Base-by-base conservation (phyloP, 164 flowering plant species). In the Sextonia rubra region DNA sequence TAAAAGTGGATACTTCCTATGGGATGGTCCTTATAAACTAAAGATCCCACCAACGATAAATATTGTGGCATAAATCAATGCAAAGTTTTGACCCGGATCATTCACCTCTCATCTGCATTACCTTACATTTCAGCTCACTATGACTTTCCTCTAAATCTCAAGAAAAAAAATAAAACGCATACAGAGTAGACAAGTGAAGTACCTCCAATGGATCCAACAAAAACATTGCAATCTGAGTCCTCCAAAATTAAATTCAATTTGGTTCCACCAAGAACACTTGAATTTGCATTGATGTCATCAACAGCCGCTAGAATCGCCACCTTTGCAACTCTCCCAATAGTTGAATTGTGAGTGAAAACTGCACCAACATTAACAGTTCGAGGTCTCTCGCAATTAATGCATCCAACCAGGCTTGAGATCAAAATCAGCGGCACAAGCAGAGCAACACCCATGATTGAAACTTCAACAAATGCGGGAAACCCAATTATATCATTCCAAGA, bases 291-390 rank as follows among this genome's bases (percentile, higher is more conserved):
- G 24, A 94, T 75, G 73, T 90, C 97, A 58, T 70, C 75, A 22
- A 82, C 75, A 7, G 97, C 98, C 62, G 87, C 83, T 60, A 84
- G 72, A 48, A 94, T 78, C 2, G 97, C 94, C 11, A 80, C 72
- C 83, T 84, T 85, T 4, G 91, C 93, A 30, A 81, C 86, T 80
- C 87, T 84, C 18, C 98, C 98, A 76, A 92, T 90, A 2, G 84
- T 88, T 0, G 98, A 92, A 83, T 90, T 68, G 30, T 72, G 84
- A 12, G 92, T 84, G 24, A 91, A 89, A 69, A 91, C 66, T 14
- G 93, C 94, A 24, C 92, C 98, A 76, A 94, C 66, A 60, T 85
- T 91, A 77, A 94, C 89, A 60, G 66, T 77, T 24, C 65, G 32
- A 47, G 88, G 89, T 49, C 78, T 77, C 71, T 78, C 80, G 72